These are phyloP conservation scores for Berberis thunbergii DNA, from an alignment of 164 flowering plant species.

Conservation along the genomic window DNA sequence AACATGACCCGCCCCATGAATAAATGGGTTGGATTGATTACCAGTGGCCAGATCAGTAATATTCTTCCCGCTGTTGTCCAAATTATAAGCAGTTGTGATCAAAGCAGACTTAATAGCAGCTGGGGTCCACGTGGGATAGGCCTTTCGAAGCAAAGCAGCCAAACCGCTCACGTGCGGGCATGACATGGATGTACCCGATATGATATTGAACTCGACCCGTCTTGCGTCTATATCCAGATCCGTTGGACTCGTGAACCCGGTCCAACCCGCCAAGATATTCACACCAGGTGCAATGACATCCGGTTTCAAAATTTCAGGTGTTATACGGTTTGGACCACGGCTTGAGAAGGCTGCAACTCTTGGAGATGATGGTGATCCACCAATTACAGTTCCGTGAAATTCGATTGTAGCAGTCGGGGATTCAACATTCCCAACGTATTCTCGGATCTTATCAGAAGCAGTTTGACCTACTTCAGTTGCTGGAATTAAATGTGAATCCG, in stretches of 20 bases:
- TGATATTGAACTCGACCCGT: constrained; percentile 72
- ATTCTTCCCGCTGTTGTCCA: constrained; percentile 44
- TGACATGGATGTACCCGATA: constrained; percentile 93
- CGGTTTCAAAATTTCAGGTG: constrained; percentile 85
- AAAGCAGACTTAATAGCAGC: constrained; percentile 84
- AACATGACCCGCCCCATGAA: constrained; percentile 84
- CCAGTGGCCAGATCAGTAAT: constrained; percentile 67
- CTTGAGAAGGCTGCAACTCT: constrained; percentile 81
- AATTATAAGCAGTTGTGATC: constrained; percentile 64
- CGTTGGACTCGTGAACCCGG: constrained; percentile 57
- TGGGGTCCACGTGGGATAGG: constrained; percentile 65
- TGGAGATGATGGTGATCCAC: constrained; percentile 60
- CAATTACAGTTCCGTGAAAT: constrained; percentile 65
- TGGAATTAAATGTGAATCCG: constrained; percentile 72
- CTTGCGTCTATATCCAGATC: constrained; percentile 69
- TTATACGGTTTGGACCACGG: constrained; percentile 69
- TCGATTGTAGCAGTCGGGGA: constrained; percentile 56
- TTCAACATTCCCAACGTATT: constrained; percentile 26
- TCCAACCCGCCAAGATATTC: constrained; percentile 89
- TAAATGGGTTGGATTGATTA: constrained; percentile 52
- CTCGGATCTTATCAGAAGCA: constrained; percentile 45
- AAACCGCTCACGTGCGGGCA: constrained; percentile 93
- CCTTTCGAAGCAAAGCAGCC: constrained; percentile 74
- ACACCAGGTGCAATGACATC: constrained; percentile 94
- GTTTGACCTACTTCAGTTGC: constrained; percentile 67